phyloP scores from a whole-genome alignment of 257 asterid species.

The Paulownia fortunei region DNA sequence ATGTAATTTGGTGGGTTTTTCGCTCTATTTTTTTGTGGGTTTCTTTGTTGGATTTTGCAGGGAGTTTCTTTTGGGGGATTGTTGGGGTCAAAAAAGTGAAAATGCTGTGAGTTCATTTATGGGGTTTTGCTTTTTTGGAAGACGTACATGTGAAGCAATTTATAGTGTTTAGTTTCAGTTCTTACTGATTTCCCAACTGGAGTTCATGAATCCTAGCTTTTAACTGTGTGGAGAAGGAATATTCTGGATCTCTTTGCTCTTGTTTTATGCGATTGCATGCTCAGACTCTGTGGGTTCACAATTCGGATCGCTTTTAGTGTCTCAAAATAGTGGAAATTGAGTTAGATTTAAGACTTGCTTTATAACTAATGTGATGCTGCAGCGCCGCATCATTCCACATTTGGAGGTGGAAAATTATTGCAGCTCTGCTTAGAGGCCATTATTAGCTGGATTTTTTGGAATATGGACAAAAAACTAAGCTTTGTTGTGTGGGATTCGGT shows the following conservation, averaged over 20 bases:
- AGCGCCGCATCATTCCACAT: constrained; percentile 27
- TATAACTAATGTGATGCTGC: constrained; percentile 37
- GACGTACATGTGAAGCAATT: constrained; percentile 62
- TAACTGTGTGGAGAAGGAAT: constrained; percentile 45
- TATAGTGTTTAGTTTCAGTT: constrained; percentile 25
- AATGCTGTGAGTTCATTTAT: constrained; percentile 62
- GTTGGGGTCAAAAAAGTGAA: constrained; percentile 51
- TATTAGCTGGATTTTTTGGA: constrained; percentile 28
- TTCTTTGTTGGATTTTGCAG: constrained; percentile 27
- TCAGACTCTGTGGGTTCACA: constrained; percentile 41
- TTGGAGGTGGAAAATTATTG: constrained; percentile 39
- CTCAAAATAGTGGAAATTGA: constrained; percentile 25
- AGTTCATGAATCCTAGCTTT: constrained; percentile 34
- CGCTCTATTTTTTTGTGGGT: constrained; percentile 1
- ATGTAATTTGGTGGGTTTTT: constrained; percentile 9
- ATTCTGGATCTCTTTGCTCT: constrained; percentile 65
- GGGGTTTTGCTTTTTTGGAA: constrained; percentile 55
- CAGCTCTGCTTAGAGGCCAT: constrained; percentile 33
- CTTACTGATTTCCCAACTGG: constrained; percentile 30
- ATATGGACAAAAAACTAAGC: constrained; percentile 25
- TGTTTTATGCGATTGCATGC: constrained; percentile 38
- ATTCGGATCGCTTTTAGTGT: constrained; percentile 37
- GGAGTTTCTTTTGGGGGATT: constrained; percentile 37
- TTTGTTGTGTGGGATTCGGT: constrained; percentile 21
- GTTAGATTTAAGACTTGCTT: constrained; percentile 36